Conservation (phyloP, 495 filamentous ascomycete species). For the Diplogelasinospora grovesii region DNA sequence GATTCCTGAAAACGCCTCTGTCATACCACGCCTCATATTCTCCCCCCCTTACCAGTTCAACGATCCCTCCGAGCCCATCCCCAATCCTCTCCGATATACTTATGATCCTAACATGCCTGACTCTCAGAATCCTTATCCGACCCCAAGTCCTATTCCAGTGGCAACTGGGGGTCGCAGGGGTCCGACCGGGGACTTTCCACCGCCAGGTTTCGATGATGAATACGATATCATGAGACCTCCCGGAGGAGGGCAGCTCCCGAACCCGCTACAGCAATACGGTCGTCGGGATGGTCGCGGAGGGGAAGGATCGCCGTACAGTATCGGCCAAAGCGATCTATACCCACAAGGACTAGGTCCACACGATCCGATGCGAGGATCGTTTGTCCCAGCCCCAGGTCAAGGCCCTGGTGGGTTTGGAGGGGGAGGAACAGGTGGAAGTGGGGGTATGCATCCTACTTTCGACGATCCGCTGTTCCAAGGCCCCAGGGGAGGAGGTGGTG, state of each 20-base stretch:
- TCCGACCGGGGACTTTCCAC: constrained; percentile 71
- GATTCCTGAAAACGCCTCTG: too few relatives aligned
- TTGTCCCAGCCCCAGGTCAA: constrained; percentile 33
- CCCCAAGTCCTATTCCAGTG: too few relatives aligned
- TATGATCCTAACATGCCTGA: too few relatives aligned
- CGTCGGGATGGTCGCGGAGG: constrained; percentile 21
- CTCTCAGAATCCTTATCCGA: too few relatives aligned
- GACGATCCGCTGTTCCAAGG: constrained; percentile 87
- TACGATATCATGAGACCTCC: too few relatives aligned
- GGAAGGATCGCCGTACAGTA: constrained; percentile 26
- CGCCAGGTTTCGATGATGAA: constrained; percentile 91
- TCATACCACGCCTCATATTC: too few relatives aligned
- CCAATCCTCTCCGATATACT: constrained; percentile 52
- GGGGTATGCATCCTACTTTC: constrained; percentile 94
- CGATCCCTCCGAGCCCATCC: constrained; percentile 44
- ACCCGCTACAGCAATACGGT: constrained; percentile 53
- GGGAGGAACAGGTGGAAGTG: constrained; percentile 30
- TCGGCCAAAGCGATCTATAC: constrained; percentile 82
- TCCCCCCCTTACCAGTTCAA: constrained; percentile 60
- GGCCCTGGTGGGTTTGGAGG: constrained; percentile 37
- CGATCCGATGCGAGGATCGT: constrained; percentile 65
- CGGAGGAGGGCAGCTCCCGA: too few relatives aligned
- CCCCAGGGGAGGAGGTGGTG: constrained; percentile 37
- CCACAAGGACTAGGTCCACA: constrained; percentile 79
- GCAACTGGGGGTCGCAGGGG: too few relatives aligned